Evolutionary conservation across 495 filamentous ascomycete genomes (phyloP).

Genomic region (Xylaria acuta): DNA sequence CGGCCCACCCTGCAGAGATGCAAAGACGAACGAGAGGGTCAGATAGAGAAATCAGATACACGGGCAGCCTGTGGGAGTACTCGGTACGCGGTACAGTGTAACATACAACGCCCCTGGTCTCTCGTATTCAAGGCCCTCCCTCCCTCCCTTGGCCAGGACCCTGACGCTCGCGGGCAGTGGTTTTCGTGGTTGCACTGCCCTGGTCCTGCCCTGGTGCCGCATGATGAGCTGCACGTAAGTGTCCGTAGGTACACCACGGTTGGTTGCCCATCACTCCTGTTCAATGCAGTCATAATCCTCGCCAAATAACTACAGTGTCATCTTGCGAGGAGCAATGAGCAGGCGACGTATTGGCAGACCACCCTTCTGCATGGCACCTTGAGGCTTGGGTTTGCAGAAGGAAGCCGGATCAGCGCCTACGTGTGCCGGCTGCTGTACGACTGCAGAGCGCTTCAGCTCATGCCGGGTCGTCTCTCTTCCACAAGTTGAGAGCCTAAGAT

Average conservation of each 20-base stretch:
- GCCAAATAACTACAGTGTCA: background rate
- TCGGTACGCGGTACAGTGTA: background rate
- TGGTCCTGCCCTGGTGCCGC: background rate
- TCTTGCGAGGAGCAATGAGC: background rate
- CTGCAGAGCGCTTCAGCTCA: background rate
- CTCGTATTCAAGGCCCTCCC: conserved; percentile 10
- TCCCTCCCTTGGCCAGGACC: background rate
- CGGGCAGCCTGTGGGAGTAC: background rate
- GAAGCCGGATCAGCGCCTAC: background rate
- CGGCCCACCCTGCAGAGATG: background rate
- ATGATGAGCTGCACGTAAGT: conserved; percentile 5
- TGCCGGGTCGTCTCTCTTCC: background rate
- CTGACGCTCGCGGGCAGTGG: background rate
- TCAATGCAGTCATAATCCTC: conserved; percentile 13
- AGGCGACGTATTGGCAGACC: background rate
- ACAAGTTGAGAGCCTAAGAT: background rate
- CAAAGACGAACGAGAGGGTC: conserved; percentile 6
- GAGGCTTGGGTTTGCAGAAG: background rate
- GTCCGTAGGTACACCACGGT: background rate
- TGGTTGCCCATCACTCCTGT: background rate
- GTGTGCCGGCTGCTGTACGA: background rate
- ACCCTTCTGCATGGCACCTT: background rate
- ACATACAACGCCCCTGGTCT: background rate
- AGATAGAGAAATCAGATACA: background rate
- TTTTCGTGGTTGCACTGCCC: background rate